These are phyloP conservation scores for Amphicarpaea edgeworthii DNA, from an alignment of 306 rosid species.

Conservation along the genomic window DNA sequence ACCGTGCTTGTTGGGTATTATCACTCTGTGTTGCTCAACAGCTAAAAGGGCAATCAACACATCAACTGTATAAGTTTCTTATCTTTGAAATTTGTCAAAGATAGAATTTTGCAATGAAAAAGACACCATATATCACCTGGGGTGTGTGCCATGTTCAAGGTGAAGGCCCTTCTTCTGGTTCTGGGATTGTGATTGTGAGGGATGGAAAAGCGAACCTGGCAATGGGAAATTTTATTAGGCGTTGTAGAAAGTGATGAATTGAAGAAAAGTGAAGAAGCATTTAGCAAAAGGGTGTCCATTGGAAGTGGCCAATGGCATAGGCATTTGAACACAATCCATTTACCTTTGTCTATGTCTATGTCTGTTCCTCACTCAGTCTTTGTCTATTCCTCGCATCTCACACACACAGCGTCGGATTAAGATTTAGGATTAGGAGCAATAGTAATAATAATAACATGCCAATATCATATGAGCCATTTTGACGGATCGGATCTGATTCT, in stretches of 20 bases:
- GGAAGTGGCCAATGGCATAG: neutral
- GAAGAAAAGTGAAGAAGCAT: slow-evolving; percentile 31
- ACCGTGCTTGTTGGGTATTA: slow-evolving; percentile 69
- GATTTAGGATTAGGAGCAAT: neutral
- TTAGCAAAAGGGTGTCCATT: slow-evolving; percentile 45
- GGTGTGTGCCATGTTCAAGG: slow-evolving; percentile 47
- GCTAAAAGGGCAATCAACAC: slow-evolving; percentile 47
- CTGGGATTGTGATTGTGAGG: slow-evolving; percentile 25
- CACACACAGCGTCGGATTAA: neutral
- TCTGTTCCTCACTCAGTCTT: neutral
- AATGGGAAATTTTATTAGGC: slow-evolving; percentile 2
- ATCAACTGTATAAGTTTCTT: slow-evolving; percentile 9
- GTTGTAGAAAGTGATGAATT: slow-evolving; percentile 31
- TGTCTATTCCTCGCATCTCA: neutral
- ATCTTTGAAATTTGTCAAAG: neutral
- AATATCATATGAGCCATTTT: too few relatives aligned
- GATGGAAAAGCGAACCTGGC: slow-evolving; percentile 46
- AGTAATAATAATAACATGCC: too few relatives aligned
- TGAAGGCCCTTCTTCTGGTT: slow-evolving; percentile 33
- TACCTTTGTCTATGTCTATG: neutral
- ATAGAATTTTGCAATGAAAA: slow-evolving; percentile 3
- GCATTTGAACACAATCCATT: neutral
- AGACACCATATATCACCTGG: slow-evolving; percentile 36
- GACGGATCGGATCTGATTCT: too few relatives aligned
- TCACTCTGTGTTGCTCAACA: slow-evolving; percentile 57